These are phyloP conservation scores for Teunomyces cretensis DNA, from an alignment of 805 yeast species.

Conservation along the genomic window DNA sequence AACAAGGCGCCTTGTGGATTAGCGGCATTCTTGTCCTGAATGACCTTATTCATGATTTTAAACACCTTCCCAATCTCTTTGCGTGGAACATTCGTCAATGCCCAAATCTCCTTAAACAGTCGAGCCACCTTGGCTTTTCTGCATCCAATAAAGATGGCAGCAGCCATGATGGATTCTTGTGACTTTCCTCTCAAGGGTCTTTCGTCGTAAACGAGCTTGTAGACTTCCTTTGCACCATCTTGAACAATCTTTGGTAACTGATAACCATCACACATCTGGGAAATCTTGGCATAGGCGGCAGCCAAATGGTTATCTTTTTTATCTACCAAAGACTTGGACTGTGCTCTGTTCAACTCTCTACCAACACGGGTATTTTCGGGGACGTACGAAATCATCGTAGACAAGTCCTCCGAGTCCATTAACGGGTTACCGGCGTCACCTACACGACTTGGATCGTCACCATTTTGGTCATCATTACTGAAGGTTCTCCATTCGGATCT, in stretches of 20 bases:
- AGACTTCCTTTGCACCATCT: constrained; percentile 97
- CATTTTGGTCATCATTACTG: constrained; percentile 95
- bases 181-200: constrained; percentile 84
- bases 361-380: constrained; percentile 84
- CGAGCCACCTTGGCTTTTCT: constrained; percentile 91
- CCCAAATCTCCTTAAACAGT: constrained; percentile 94
- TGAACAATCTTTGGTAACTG: constrained; percentile 93
- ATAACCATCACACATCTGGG: constrained; percentile 96
- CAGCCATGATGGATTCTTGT: constrained; percentile 94
- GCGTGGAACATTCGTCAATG: constrained; percentile 87
- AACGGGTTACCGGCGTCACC: constrained; percentile 96
- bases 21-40: constrained; percentile 55
- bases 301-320: constrained; percentile 84
- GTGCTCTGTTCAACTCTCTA: constrained; percentile 89
- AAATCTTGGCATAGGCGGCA: constrained; percentile 84
- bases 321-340: constrained; percentile 80
- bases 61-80: constrained; percentile 93
- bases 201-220: constrained; percentile 86
- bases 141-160: constrained; percentile 92
- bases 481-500: constrained; percentile 99
- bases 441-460: constrained; percentile 98
- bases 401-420: constrained; percentile 85
- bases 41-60: constrained; percentile 67
- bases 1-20: constrained; percentile 41
- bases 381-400: constrained; percentile 86